A percentile compares a stretch with the other conserved stretches of the same genome.
phyloP scores from a whole-genome alignment of 345 rosid species.

The Populus euphratica region DNA sequence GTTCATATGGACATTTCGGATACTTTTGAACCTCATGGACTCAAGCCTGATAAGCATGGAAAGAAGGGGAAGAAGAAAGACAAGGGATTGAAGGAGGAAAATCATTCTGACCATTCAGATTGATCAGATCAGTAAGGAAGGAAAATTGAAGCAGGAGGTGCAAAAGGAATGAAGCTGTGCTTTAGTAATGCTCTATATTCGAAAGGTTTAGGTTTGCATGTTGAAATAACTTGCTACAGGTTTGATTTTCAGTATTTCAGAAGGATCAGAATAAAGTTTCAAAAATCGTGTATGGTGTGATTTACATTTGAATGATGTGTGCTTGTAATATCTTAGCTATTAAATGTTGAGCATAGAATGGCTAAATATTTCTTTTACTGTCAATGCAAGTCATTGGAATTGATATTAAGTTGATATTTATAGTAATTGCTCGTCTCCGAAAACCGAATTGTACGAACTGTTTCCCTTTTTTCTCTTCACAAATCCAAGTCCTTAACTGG shows the following conservation, averaged over 20 bases:
- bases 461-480: not conserved
- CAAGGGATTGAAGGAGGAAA: conserved; percentile 10
- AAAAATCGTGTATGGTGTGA: not conserved
- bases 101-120: not conserved
- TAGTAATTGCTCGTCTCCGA: too few species aligned
- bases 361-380: not conserved
- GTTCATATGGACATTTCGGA: conserved; percentile 68
- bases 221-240: not conserved
- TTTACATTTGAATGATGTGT: not conserved
- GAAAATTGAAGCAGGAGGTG: not conserved
- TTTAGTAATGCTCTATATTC: not conserved
- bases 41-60: conserved; percentile 3
- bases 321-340: not conserved
- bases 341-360: not conserved
- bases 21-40: not conserved
- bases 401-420: not conserved
- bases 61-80: conserved; percentile 17
- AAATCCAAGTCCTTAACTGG: not conserved
- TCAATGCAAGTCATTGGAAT: not conserved
- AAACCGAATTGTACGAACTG: too few species aligned
- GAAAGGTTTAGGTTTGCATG: not conserved
- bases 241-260: not conserved
- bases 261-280: not conserved
- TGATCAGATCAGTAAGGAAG: not conserved
- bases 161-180: not conserved